Evolutionary conservation across 208 protist genomes (phyloP).

Genomic region (Tritrichomonas foetus): DNA sequence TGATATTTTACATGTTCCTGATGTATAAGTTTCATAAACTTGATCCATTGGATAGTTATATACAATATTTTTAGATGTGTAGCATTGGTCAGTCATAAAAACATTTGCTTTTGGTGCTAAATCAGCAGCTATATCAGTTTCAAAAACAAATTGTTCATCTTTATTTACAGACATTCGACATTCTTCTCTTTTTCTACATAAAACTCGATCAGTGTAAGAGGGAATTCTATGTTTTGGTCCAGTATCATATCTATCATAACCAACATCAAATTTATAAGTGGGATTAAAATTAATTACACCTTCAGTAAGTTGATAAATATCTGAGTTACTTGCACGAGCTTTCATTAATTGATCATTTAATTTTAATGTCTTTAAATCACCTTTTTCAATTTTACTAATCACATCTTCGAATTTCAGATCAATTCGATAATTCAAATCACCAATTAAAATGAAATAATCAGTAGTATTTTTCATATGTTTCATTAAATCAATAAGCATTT

Average conservation of each 20-base stretch:
- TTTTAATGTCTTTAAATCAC: not conserved
- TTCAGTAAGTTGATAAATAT: not conserved
- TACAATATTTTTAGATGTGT: not conserved
- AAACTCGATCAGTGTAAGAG: slow-evolving; percentile 3
- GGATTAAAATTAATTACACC: not conserved
- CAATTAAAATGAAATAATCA: not conserved
- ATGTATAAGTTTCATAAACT: not conserved
- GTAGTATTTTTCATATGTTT: not conserved
- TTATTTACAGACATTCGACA: not conserved
- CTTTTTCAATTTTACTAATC: not conserved
- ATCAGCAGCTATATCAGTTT: not conserved
- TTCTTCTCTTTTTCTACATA: not conserved
- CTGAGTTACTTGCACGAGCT: too few relatives aligned
- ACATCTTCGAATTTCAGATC: not conserved
- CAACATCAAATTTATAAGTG: slow-evolving; percentile 1
- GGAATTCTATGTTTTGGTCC: slow-evolving; percentile 1
- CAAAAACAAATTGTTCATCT: not conserved
- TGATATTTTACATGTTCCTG: not conserved
- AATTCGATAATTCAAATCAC: slow-evolving; percentile 31
- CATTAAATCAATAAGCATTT: not conserved
- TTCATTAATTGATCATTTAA: not conserved
- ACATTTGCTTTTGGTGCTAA: not conserved
- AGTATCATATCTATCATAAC: not conserved
- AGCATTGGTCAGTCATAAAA: not conserved
- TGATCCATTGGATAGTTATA: not conserved